phyloP scores from a whole-genome alignment of 2,329 filamentous ascomycete genomes.

The Apiospora kogelbergensis region DNA sequence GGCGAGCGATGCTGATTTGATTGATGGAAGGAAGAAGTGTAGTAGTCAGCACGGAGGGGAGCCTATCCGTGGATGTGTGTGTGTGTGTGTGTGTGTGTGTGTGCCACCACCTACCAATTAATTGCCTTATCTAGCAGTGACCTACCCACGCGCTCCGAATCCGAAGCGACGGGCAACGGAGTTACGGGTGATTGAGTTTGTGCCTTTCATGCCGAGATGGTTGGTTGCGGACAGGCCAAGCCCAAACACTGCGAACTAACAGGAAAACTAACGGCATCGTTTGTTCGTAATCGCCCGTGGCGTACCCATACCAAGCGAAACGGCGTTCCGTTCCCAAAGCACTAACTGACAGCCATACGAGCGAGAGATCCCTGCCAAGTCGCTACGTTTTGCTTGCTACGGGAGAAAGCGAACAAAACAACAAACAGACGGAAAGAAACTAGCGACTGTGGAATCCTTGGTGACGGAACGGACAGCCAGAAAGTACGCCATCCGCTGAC shows the following conservation, averaged over 20 bases:
- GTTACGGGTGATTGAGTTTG: neutral
- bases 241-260: neutral
- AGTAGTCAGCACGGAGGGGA: neutral
- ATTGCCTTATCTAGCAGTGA: neutral
- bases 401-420: neutral
- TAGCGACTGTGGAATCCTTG: too few relatives aligned
- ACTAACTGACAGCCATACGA: neutral
- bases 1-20: neutral
- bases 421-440: too few relatives aligned
- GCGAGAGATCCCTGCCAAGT: neutral
- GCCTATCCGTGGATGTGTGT: neutral
- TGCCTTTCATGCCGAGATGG: neutral
- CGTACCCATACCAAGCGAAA: slow-evolving; percentile 2
- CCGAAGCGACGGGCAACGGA: neutral
- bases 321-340: neutral
- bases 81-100: too few relatives aligned
- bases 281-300: neutral
- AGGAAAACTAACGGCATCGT: neutral
- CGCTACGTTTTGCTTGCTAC: neutral
- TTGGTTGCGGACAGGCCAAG: neutral
- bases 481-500: neutral
- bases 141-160: neutral
- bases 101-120: neutral
- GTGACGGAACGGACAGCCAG: too few relatives aligned
- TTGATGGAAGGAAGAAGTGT: neutral